Evolutionary conservation across 345 rosid genomes (phyloP).

Genomic region (Eucalyptus cloeziana): DNA sequence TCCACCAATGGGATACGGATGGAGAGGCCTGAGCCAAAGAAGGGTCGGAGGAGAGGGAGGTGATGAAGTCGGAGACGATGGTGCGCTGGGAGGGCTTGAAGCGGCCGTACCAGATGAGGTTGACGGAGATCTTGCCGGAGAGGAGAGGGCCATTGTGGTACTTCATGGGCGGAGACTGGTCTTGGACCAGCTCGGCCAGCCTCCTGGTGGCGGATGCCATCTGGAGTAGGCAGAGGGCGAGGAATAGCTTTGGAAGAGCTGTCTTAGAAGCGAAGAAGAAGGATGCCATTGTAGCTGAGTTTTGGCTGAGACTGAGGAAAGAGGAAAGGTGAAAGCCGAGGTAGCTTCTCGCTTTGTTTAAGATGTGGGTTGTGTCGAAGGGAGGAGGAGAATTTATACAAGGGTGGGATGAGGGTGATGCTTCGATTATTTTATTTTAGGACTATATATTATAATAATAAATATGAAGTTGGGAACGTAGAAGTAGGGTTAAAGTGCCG

Average conservation of each 20-base stretch:
- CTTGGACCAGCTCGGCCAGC: constrained; percentile 13
- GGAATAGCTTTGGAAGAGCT: not conserved
- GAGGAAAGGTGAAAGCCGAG: not conserved
- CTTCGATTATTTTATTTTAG: not conserved
- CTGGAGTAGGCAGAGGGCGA: not conserved
- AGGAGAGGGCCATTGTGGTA: constrained; percentile 80
- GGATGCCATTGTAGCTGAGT: not conserved
- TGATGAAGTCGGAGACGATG: constrained; percentile 44
- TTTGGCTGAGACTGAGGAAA: not conserved
- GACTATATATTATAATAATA: not conserved
- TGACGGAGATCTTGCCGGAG: constrained; percentile 43
- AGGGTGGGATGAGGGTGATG: not conserved
- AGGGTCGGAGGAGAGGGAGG: constrained; percentile 27
- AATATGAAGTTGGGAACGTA: not conserved
- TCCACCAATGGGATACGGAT: constrained; percentile 78
- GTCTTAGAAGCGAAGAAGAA: not conserved
- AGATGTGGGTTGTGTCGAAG: not conserved
- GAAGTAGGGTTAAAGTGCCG: not conserved
- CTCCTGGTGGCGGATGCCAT: constrained; percentile 10
- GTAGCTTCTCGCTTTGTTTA: not conserved
- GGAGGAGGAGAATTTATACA: not conserved
- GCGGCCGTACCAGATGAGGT: constrained; percentile 73
- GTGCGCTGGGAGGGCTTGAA: constrained; percentile 62
- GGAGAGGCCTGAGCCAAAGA: constrained; percentile 12
- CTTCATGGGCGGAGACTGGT: constrained; percentile 16